Evolutionary conservation across 2,329 filamentous ascomycete species (phyloP).

Genomic region (Trematosphaeria pertusa): DNA sequence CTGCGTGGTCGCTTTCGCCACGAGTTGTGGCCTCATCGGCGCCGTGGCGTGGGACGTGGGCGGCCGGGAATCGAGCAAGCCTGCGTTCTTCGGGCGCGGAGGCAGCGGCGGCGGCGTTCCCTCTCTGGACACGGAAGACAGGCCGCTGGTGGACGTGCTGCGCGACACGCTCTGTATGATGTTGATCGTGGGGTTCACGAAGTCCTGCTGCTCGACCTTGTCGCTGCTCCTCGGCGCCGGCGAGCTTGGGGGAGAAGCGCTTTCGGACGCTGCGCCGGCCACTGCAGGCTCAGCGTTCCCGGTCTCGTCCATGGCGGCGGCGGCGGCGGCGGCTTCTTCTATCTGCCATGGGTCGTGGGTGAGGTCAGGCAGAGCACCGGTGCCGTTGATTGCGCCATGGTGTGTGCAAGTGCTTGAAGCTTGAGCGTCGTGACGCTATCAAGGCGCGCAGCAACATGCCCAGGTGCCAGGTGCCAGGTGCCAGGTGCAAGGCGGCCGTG

Average conservation of each 20-base stretch:
- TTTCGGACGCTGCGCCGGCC: conserved; percentile 19
- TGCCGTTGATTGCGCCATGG: conserved; percentile 5
- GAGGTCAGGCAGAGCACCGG: neutral
- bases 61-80: conserved; percentile 39
- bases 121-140: conserved; percentile 46
- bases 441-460: too few species aligned
- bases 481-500: neutral
- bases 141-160: conserved; percentile 29
- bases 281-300: conserved; percentile 32
- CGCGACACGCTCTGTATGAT: conserved; percentile 38
- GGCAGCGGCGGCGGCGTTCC: conserved; percentile 63
- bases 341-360: conserved; percentile 22
- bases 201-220: conserved; percentile 37
- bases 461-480: too few species aligned
- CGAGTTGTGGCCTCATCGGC: conserved; percentile 50
- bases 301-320: conserved; percentile 36
- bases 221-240: conserved; percentile 28
- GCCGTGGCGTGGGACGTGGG: conserved; percentile 53
- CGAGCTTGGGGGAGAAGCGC: conserved; percentile 45
- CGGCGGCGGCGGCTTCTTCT: too few species aligned
- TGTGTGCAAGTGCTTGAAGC: conserved; percentile 7
- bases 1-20: conserved; percentile 80
- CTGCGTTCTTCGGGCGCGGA: conserved; percentile 55
- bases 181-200: conserved; percentile 42
- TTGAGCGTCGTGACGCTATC: conserved; percentile 9